phyloP scores from a whole-genome alignment of 2,329 filamentous ascomycete species.

The Colletotrichum lentis region DNA sequence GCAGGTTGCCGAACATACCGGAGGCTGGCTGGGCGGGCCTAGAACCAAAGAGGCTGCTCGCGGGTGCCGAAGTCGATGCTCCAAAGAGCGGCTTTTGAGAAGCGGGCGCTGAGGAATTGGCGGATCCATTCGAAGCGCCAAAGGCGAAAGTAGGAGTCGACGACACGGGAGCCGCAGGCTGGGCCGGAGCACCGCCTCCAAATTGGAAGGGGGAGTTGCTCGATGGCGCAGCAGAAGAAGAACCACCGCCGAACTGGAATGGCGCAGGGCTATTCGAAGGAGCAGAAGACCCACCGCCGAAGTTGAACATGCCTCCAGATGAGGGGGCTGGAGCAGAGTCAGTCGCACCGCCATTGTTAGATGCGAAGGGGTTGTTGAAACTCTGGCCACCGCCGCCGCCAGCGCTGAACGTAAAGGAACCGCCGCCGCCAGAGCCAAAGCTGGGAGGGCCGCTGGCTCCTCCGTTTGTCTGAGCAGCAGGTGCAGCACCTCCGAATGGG shows the following conservation, averaged over 20 bases:
- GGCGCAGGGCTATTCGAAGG: slow-evolving; percentile 40
- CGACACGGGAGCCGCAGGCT: slow-evolving; percentile 27
- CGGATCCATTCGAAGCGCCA: slow-evolving; percentile 19
- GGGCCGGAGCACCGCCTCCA: slow-evolving; percentile 24
- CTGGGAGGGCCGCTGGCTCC: slow-evolving; percentile 41
- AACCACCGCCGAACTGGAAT: slow-evolving; percentile 52
- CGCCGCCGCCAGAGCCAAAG: slow-evolving; percentile 44
- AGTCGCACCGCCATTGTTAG: slow-evolving; percentile 41
- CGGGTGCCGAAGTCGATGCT: slow-evolving; percentile 26
- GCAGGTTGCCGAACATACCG: slow-evolving; percentile 51
- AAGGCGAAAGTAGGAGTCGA: slow-evolving; percentile 41
- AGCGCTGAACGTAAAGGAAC: slow-evolving; percentile 40
- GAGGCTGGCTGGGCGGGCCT: slow-evolving; percentile 40
- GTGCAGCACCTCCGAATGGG: slow-evolving; percentile 29
- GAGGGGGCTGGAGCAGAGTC: slow-evolving; percentile 40
- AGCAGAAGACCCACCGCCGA: slow-evolving; percentile 43
- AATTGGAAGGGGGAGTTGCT: slow-evolving; percentile 39
- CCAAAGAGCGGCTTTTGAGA: slow-evolving; percentile 31
- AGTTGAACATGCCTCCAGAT: slow-evolving; percentile 49
- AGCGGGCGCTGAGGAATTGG: slow-evolving; percentile 23
- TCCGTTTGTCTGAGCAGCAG: slow-evolving; percentile 30
- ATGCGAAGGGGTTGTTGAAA: slow-evolving; percentile 54
- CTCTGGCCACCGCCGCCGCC: slow-evolving; percentile 40
- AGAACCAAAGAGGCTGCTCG: slow-evolving; percentile 37
- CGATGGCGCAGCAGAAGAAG: slow-evolving; percentile 31